phyloP scores from a whole-genome alignment of 192 early-diverging fungal genomes.

The Linnemannia elongata region DNA sequence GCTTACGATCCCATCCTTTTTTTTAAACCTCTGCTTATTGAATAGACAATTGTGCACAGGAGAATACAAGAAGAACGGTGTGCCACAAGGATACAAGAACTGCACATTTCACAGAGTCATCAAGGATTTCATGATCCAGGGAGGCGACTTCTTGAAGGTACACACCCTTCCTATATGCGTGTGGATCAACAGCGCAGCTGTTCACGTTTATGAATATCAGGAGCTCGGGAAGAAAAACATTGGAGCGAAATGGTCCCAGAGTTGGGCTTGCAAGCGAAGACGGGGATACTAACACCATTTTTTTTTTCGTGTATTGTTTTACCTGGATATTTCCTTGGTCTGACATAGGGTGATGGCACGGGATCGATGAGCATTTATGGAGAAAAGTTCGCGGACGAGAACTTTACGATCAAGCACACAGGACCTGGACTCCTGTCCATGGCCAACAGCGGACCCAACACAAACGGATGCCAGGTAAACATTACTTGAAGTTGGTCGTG shows the following conservation, averaged over 20 bases:
- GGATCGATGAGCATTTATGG: conserved; percentile 91
- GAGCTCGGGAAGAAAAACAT: too few species aligned
- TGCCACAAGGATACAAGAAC: conserved; percentile 90
- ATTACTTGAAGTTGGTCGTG: background rate
- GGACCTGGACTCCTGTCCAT: conserved; percentile 89
- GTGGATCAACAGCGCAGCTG: background rate
- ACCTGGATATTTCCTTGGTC: background rate
- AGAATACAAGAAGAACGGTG: conserved; percentile 85
- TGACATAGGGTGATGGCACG: conserved; percentile 81
- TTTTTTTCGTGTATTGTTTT: background rate
- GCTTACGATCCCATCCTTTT: background rate
- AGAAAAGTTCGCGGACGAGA: conserved; percentile 84
- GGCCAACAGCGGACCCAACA: conserved; percentile 85
- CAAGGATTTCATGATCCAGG: conserved; percentile 95
- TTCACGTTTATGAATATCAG: too few species aligned
- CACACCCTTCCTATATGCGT: background rate
- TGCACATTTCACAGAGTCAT: conserved; percentile 90
- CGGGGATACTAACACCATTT: background rate
- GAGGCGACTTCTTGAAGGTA: conserved; percentile 91
- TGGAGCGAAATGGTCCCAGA: too few species aligned
- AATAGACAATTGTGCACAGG: conserved; percentile 90
- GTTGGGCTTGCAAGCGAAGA: too few species aligned
- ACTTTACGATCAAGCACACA: conserved; percentile 88
- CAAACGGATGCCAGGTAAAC: conserved; percentile 87
- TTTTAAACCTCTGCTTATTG: background rate